Conservation (phyloP, 169 alveolate genomes). For the Plasmodium ovale region DNA sequence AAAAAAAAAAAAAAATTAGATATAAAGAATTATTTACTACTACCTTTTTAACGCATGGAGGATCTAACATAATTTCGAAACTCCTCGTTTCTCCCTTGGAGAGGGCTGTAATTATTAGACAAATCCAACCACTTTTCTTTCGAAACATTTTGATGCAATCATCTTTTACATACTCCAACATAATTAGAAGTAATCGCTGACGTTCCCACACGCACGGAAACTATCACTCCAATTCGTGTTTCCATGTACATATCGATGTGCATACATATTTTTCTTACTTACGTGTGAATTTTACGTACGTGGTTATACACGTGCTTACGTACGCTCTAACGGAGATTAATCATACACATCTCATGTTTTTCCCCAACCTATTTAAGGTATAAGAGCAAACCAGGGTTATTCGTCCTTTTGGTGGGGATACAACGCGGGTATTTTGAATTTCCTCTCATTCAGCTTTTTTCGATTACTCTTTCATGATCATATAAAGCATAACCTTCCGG, state of each 20-base stretch:
- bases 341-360: background rate
- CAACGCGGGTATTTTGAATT: constrained; percentile 50
- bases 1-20: constrained; percentile 66
- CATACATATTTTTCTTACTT: background rate
- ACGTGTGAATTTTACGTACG: background rate
- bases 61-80: constrained; percentile 70
- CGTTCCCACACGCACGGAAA: too few species aligned
- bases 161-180: constrained; percentile 51
- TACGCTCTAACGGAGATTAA: too few species aligned
- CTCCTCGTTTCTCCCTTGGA: constrained; percentile 60
- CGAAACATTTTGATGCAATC: constrained; percentile 39
- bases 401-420: constrained; percentile 77
- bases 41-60: constrained; percentile 75
- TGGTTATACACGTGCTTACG: background rate
- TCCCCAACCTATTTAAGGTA: constrained; percentile 22
- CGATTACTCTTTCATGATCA: constrained; percentile 58
- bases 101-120: constrained; percentile 65
- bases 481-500: constrained; percentile 38
- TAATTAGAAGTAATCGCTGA: constrained; percentile 54
- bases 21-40: constrained; percentile 65
- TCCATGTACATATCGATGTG: background rate
- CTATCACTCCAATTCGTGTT: too few species aligned
- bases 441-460: constrained; percentile 59
- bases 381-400: constrained; percentile 44
- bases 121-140: constrained; percentile 57